phyloP scores from a whole-genome alignment of 75 land plant genomes.

The Adiantum capillusveneris region DNA sequence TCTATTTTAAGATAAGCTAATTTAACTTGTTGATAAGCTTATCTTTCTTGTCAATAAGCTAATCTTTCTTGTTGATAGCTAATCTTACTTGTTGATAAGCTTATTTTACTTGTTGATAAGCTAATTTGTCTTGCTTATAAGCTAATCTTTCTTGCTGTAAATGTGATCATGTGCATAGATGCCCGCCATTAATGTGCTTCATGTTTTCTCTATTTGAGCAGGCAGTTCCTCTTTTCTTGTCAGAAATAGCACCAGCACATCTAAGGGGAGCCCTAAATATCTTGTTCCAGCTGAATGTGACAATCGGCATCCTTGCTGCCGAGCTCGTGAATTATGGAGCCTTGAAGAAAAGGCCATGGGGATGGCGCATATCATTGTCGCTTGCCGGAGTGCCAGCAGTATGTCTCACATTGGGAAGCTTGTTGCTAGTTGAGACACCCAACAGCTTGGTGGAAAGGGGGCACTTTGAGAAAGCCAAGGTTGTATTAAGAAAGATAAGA shows the following conservation, averaged over 20 bases:
- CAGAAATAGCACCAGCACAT: slow-evolving; percentile 20
- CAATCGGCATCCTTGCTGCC: slow-evolving; percentile 21
- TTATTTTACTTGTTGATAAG: no score
- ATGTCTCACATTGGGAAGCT: slow-evolving; percentile 10
- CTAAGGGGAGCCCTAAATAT: slow-evolving; percentile 19
- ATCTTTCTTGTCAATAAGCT: no score
- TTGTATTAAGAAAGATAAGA: slow-evolving; percentile 12
- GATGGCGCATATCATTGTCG: slow-evolving; percentile 25
- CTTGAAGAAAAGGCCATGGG: slow-evolving; percentile 4
- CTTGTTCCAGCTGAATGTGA: no score
- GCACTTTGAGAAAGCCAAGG: slow-evolving; percentile 6
- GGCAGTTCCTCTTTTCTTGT: slow-evolving; percentile 18
- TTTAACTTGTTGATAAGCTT: no score
- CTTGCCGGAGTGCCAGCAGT: slow-evolving; percentile 19
- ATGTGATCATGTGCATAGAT: no score
- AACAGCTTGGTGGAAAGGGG: slow-evolving; percentile 19
- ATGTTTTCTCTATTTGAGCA: background rate
- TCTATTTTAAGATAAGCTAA: no score
- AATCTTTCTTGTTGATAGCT: no score
- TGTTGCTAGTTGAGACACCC: slow-evolving; percentile 17
- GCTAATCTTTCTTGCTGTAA: no score
- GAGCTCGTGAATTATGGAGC: slow-evolving; percentile 19
- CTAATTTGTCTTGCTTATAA: no score
- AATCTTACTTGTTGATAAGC: no score
- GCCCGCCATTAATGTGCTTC: background rate